Base-by-base conservation (phyloP, 1,139 yeast species). In the Geotrichum carabidarum region DNA sequence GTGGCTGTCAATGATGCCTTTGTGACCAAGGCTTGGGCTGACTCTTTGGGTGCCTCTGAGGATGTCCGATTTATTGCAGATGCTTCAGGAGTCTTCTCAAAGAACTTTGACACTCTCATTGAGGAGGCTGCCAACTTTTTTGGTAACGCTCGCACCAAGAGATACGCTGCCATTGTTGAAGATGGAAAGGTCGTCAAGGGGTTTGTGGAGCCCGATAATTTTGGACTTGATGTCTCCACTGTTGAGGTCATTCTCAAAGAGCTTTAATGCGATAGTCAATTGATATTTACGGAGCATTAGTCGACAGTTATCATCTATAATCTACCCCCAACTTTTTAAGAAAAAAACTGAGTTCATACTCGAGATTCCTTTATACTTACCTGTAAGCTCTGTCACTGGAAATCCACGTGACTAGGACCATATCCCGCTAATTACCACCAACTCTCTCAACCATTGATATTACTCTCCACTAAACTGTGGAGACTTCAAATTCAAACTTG, bases 1-100 rank as follows among this genome's bases (percentile, higher is more conserved):
- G 81, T 90, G 48, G 78, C 95, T 18, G 95, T 88, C 49, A 89
- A 90, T 69, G 96, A 89, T 68, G 80, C 93, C 3, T 89, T 89
- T 69, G 96, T 88, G 50, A 81, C 86, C 65, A 80, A 81, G 64
- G 91, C 94, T 0, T 88, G 95, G 95, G 80, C 79, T 44, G 79
- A 80, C 57, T 62, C 69, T 4, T 69, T 83, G 42, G 42, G 57
- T 36, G 37, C 57, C 44, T 53, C 53, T 36, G 54, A 46, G 15
- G 46, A 56, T 60, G 69, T 83, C 57, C 77, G 78, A 50, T 81
- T 87, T 66, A 75, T 88, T 60, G 90, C 95, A 50, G 97, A 89
- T 69, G 83, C 94, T 17, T 71, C 74, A 56, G 95, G 87, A 27
- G 83, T 80, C 44, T 87, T 88, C 66, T 78, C 86, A 59, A 75